Base-by-base conservation (phyloP, 164 flowering plant species). In the Annona cherimola region DNA sequence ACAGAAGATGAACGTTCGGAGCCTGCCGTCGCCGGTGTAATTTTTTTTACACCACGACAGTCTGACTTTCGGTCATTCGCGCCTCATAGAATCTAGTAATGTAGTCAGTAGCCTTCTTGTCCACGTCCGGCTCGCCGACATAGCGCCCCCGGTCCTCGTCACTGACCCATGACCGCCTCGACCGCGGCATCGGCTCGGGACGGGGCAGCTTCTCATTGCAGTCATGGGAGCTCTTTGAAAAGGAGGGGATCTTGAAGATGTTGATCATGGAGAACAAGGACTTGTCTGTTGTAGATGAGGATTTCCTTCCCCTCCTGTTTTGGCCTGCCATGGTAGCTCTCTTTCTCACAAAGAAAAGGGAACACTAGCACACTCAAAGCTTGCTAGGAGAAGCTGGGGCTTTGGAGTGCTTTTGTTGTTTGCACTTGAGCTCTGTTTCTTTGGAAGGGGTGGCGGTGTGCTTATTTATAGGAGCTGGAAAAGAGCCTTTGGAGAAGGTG, bases 381-480 rank as follows among this genome's bases (percentile, higher is more conserved):
- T 26, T 26, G 35, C 35, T 26, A 1, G 35, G 35, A 26, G 35
- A 50, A 50, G 9, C 57, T 50, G 2, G 14, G 0, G 57, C 14
- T 50, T 50, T 8, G 57, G 57, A 16, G 14, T 16, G 57, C 14
- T 11, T 50, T 8, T 50, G 57, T 8, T 50, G 57, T 2, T 50
- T 50, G 57, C 57, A 50, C 57, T 50, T 11, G 35, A 26, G 35
- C 35, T 26, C 35, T 8, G 14, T 63, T 7, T 42, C 43, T 63
- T 63, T 41, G 42, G 14, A 63, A 12, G 8, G 1, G 67, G 14
- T 64, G 18, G 67, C 18, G 45, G 42, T 2, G 43, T 44, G 57
- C 54, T 20, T 8, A 73, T 77, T 73, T 77, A 70, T 74, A 77
- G 71, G 6, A n/a, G n/a, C 0, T 39, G 54, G 11, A 18, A 5